Evolutionary conservation across 305 asterid species (phyloP), one percentile per base, ranked within the genome.

Genomic region (Rubia tinctorum): DNA sequence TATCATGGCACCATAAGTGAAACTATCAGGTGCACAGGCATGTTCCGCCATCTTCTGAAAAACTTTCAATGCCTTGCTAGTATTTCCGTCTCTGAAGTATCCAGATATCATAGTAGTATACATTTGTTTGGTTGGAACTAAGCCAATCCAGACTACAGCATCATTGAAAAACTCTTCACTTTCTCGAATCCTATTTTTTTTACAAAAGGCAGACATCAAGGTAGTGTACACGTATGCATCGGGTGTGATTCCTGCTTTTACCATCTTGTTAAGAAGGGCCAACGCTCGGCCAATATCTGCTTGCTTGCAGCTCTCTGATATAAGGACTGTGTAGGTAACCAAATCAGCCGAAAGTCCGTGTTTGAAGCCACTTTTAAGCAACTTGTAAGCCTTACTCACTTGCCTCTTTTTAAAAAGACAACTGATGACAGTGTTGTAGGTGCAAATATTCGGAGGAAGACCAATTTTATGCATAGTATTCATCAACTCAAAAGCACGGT

Each of bases 71-170:
- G 98, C 98, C 85, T 76, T 81, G 69, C 78, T 83, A 47, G 81
- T 75, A 69, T 92, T 88, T 69, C 80, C 67, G 53, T 88, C 90
- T 49, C 87, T 83, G 75, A 88, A 90, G 76, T 95, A 95, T 71
- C 99, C 99, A 74, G 89, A 88, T 72, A 95, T 91, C 96, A 95
- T 81, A 23, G 97, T 85, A n/a, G 99, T 95, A 75, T 85, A 92
- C 18, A 96, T 90, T 79, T 87, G 87, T 59, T 86, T 83, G 27
- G 93, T 89, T 27, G 93, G 98, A 72, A 71, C 47, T 71, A 88
- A 86, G 64, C 95, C 97, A 80, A 55, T 76, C 23, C 73, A 85
- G 27, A 81, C 40, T 13, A 81, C 47, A 45, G 95, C 97, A 82
- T 87, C 96, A 70, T 69, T 47, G 68, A 87, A 83, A 60, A 89